Base-by-base conservation (phyloP, 2,329 filamentous ascomycete species). In the Aspergillus tamarii region DNA sequence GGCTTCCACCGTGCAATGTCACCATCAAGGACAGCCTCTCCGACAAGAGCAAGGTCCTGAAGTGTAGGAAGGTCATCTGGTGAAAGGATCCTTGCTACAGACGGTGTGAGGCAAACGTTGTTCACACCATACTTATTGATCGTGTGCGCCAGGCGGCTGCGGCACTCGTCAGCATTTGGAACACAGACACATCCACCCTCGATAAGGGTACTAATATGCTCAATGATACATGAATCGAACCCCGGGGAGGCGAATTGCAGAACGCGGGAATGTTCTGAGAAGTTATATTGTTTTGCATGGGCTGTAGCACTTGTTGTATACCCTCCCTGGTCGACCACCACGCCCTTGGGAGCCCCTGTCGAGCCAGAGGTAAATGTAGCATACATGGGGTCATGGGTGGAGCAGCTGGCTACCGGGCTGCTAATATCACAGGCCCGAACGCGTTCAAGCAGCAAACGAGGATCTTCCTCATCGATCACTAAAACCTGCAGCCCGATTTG, bases 201-300 rank as follows among this genome's bases (percentile, higher is more conserved):
- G 1, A 53, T 36, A 10, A 53, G n/a, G 4, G 50, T 36, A n/a
- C 11, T 53, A 3, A 53, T 9, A 9, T 14, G 10, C 6, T 53
- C 50, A 12, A 53, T n/a, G 19, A 53, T 53, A 30, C 14, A 34
- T 10, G 19, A 30, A 12, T 34, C 50, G 14, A 53, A 53, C 4
- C 28, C 52, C 30, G 56, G 62, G 8, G 63, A 62, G 2, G 57
- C 32, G 16, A 57, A 65, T 12, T 65, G 63, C 3, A 65, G 36
- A 10, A 59, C 46, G 0, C 63, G 56, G 16, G 56, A 43, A 9
- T 28, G 3, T 3, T 32, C 5, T 12, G 34, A 12, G 1, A 64
- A 16, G 9, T n/a, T 9, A 8, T n/a, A 12, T 7, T 16, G 10
- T 34, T n/a, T 9, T 11, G 19, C 34, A 34, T 34, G 16, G 11